Evolutionary conservation across 2,329 filamentous ascomycete species (phyloP), one percentile per base, ranked within the genome.

Genomic region (Clonostachys byssicola): DNA sequence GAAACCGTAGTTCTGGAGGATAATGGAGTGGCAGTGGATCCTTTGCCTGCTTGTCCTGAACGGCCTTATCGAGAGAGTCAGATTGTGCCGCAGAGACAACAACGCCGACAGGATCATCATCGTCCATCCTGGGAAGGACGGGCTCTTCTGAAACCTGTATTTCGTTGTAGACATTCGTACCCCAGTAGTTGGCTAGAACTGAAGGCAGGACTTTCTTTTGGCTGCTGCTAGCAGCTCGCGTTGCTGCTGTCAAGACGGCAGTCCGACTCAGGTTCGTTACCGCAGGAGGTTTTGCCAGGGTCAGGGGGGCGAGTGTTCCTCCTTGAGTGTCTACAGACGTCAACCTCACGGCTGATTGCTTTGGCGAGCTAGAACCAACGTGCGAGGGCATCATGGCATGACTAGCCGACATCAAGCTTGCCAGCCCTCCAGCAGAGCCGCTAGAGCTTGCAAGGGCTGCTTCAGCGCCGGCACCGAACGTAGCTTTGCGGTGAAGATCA

Each of bases 101-200:
- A 13, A 71, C 60, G 14, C 67, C 70, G n/a, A 72, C 64, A 18
- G 67, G 66, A 39, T 71, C 68, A 44, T 70, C 67, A 8, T 69
- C 65, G 33, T 66, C 61, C 20, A 56, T 55, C 20, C 62, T 54
- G 5, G 65, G 62, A 14, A 67, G 49, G 10, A 62, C 54, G 5
- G 61, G 63, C 23, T 63, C 58, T 17, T 54, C 47, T 5, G 57
- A 55, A 13, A 52, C 57, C n/a, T 52, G 56, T 35, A 59, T 52
- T 13, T 56, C 51, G 7, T 62, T 67, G 89, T 91, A 96, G 42
- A 91, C 85, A 48, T 83, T 87, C 58, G 85, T 95, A 44, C 92
- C 92, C 92, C 92, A 97, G 47, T 95, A 80, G 62, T 97, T 97
- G 34, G 92, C 92, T 73, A 96, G 81, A 51, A 96, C 83, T 13